These are phyloP conservation scores for Crithidia fasciculata DNA, from an alignment of 208 protist genomes.

Conservation along the genomic window DNA sequence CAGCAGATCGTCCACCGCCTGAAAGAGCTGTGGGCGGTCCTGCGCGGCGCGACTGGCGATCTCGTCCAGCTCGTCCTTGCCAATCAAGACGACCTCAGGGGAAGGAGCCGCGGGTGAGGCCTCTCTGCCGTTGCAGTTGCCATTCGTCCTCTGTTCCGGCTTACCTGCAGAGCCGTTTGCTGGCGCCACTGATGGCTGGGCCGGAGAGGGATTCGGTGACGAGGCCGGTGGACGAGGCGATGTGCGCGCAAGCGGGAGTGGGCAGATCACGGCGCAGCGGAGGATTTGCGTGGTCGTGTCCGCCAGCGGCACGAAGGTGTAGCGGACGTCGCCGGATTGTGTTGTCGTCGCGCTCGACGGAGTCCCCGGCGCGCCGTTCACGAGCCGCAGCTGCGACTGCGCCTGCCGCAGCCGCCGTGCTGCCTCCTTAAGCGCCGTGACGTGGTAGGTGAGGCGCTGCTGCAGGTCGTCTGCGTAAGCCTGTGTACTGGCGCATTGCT, in stretches of 20 bases:
- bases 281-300: constrained; percentile 36
- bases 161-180: background rate
- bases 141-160: background rate
- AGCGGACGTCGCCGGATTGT: constrained; percentile 3
- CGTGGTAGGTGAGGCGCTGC: constrained; percentile 47
- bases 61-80: constrained; percentile 40
- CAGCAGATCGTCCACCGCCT: constrained; percentile 34
- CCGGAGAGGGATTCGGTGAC: background rate
- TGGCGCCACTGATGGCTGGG: background rate
- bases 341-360: background rate
- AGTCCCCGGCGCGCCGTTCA: constrained; percentile 16
- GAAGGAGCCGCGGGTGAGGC: background rate
- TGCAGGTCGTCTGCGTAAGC: constrained; percentile 46
- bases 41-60: constrained; percentile 24
- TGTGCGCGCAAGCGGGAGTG: background rate
- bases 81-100: constrained; percentile 37
- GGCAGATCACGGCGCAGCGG: constrained; percentile 39
- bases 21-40: constrained; percentile 46
- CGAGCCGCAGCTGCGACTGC: constrained; percentile 38
- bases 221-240: background rate
- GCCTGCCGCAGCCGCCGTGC: constrained; percentile 40
- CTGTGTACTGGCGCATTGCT: constrained; percentile 44
- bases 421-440: constrained; percentile 42
- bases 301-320: constrained; percentile 35
- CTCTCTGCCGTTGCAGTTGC: background rate